Evolutionary conservation across 495 filamentous ascomycete species (phyloP).

Genomic region (Talaromyces ruber): DNA sequence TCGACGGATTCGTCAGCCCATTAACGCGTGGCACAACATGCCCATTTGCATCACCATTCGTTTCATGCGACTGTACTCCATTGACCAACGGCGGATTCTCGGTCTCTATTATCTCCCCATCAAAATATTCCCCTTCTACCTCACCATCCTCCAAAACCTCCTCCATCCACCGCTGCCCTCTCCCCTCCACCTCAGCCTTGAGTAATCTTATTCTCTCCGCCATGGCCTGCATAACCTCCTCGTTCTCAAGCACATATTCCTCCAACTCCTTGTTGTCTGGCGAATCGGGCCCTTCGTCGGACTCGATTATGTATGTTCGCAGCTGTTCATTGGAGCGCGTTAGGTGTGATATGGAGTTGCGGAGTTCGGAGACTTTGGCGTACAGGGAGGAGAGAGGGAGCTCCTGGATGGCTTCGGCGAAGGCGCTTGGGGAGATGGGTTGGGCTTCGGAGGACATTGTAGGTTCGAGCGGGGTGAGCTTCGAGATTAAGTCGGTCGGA

Average conservation of each 20-base stretch:
- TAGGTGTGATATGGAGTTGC: slow-evolving; percentile 76
- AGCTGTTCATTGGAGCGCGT: slow-evolving; percentile 70
- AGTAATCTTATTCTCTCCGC: slow-evolving; percentile 59
- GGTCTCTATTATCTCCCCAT: slow-evolving; percentile 6
- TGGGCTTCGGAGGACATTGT: slow-evolving; percentile 29
- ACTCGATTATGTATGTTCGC: slow-evolving; percentile 43
- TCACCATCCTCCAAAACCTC: slow-evolving; percentile 26
- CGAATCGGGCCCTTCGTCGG: slow-evolving; percentile 49
- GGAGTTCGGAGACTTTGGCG: slow-evolving; percentile 72
- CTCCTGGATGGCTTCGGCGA: slow-evolving; percentile 62
- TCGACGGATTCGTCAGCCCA: background rate
- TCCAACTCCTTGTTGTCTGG: slow-evolving; percentile 51
- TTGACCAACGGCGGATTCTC: background rate
- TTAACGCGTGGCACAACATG: slow-evolving; percentile 6
- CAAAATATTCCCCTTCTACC: slow-evolving; percentile 9
- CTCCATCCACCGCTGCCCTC: slow-evolving; percentile 65
- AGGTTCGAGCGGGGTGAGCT: background rate
- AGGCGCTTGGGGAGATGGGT: slow-evolving; percentile 28
- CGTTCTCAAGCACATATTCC: slow-evolving; percentile 54
- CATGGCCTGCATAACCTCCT: slow-evolving; percentile 65
- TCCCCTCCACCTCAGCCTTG: slow-evolving; percentile 63
- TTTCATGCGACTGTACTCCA: slow-evolving; percentile 1
- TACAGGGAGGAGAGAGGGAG: slow-evolving; percentile 65
- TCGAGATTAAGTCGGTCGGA: background rate
- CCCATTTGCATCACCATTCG: slow-evolving; percentile 19